A percentile compares a stretch with the other conserved stretches of the same genome.
Conservation (phyloP, 2,329 filamentous ascomycete species). For the Fusarium heterosporum region DNA sequence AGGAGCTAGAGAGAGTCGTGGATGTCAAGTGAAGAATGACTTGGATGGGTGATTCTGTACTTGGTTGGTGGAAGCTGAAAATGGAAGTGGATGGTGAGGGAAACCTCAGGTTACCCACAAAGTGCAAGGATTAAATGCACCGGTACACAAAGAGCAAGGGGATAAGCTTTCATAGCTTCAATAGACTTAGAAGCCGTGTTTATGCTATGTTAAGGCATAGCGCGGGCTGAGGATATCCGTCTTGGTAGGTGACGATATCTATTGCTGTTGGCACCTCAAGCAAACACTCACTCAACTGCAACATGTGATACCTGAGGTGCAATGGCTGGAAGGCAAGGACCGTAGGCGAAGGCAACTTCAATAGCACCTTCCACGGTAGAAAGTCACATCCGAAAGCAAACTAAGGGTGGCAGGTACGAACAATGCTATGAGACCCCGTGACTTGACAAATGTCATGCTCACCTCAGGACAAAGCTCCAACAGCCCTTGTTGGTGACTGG, state of each 20-base stretch:
- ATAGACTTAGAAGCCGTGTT: neutral
- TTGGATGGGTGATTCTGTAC: slow-evolving; percentile 26
- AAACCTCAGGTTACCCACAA: slow-evolving; percentile 17
- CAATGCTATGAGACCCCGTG: slow-evolving; percentile 1
- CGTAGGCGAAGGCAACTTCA: neutral
- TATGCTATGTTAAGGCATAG: neutral
- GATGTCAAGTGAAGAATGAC: slow-evolving; percentile 15
- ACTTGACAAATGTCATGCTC: slow-evolving; percentile 8
- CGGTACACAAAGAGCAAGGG: slow-evolving; percentile 16
- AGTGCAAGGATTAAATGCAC: slow-evolving; percentile 16
- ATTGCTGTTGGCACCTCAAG: neutral
- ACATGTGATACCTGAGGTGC: slow-evolving; percentile 15
- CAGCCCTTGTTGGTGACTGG: slow-evolving; percentile 1
- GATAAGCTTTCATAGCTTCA: neutral
- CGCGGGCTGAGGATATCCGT: neutral
- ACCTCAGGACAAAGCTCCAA: slow-evolving; percentile 16
- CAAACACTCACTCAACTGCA: no score
- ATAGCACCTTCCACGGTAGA: slow-evolving; percentile 1
- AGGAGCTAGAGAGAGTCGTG: slow-evolving; percentile 19
- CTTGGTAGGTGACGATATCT: neutral
- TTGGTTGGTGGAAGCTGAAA: slow-evolving; percentile 39
- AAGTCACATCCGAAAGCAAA: neutral
- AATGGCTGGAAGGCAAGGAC: neutral
- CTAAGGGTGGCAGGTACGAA: slow-evolving; percentile 4
- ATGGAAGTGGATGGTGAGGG: slow-evolving; percentile 22